These are phyloP conservation scores for Colletotrichum sp. DNA, from an alignment of 2,329 filamentous ascomycete genomes.

Conservation along the genomic window DNA sequence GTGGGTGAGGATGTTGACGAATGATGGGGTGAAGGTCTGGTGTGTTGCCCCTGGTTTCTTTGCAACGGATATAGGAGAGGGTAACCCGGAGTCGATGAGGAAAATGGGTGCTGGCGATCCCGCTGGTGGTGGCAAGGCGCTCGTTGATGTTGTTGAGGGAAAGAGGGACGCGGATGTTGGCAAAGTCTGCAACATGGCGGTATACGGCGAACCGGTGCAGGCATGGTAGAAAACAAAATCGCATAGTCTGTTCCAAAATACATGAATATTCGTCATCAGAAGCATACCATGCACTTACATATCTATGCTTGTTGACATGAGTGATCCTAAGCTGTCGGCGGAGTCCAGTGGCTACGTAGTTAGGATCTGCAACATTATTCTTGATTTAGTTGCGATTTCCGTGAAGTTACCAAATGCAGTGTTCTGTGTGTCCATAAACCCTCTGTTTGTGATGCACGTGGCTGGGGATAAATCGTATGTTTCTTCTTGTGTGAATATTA, in stretches of 20 bases:
- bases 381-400: neutral
- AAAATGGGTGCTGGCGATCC: neutral
- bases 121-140: neutral
- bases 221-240: neutral
- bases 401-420: too few species aligned
- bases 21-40: neutral
- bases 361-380: neutral
- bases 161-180: neutral
- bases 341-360: neutral
- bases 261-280: accelerated
- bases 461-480: too few species aligned
- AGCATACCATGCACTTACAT: too few species aligned
- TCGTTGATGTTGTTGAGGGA: neutral
- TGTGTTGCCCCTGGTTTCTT: neutral
- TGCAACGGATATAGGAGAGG: neutral
- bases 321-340: too few species aligned
- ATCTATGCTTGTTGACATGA: too few species aligned
- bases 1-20: neutral
- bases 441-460: neutral
- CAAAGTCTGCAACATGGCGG: neutral
- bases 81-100: neutral
- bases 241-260: accelerated
- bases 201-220: neutral
- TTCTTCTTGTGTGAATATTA: accelerated
- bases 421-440: too few species aligned